Conservation (phyloP, 129 eudicot species). For the Arctium minus region DNA sequence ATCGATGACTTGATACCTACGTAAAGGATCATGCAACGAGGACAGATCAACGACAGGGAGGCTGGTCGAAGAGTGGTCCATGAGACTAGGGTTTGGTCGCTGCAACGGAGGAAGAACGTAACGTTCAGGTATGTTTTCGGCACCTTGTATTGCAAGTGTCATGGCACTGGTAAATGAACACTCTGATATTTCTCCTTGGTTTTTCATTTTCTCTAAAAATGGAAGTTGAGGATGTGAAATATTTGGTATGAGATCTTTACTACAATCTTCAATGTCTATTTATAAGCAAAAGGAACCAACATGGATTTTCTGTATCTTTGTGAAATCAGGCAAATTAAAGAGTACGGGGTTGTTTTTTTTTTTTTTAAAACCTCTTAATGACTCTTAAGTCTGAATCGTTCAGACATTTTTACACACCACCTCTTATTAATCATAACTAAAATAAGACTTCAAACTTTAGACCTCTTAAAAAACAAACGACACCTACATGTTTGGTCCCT, state of each 20-base stretch:
- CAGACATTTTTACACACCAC: too few relatives aligned
- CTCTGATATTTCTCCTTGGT: constrained; percentile 19
- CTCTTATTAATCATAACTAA: too few relatives aligned
- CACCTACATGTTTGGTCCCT: not conserved
- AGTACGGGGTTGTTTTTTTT: too few relatives aligned
- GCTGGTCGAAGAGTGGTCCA: not conserved
- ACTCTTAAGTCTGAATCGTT: too few relatives aligned
- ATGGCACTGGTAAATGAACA: constrained; percentile 46
- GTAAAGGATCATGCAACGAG: constrained; percentile 21
- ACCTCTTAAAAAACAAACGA: too few relatives aligned
- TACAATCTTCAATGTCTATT: not conserved
- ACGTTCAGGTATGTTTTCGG: constrained; percentile 35
- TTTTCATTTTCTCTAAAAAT: constrained; percentile 26
- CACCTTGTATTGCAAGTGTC: constrained; percentile 42
- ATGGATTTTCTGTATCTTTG: not conserved
- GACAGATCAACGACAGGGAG: constrained; percentile 56
- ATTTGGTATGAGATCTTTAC: not conserved
- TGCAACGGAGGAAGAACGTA: constrained; percentile 45
- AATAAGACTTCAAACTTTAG: too few relatives aligned
- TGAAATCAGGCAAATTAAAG: too few relatives aligned
- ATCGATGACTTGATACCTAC: constrained; percentile 8
- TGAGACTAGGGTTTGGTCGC: constrained; percentile 29
- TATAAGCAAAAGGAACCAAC: not conserved
- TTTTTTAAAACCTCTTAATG: too few relatives aligned
- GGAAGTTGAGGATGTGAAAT: not conserved